phyloP scores from a whole-genome alignment of 805 yeast species.

The Candida stauntonica region DNA sequence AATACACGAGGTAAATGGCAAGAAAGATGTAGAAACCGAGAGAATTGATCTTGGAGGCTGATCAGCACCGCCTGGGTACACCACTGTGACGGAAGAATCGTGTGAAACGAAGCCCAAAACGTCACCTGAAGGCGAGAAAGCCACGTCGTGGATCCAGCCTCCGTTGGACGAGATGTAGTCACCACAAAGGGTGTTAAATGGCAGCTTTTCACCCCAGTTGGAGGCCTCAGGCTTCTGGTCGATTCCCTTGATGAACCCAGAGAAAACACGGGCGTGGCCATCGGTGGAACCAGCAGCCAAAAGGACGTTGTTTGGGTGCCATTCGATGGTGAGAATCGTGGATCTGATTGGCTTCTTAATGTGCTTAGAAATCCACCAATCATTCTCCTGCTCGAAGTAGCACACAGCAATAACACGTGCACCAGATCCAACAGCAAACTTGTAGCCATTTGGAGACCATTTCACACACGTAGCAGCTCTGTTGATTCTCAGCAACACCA shows the following conservation, averaged over 20 bases:
- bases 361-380: constrained; percentile 99
- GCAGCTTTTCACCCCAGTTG: constrained; percentile 92
- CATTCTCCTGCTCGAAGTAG: constrained; percentile 92
- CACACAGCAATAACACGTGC: constrained; percentile 94
- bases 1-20: constrained; percentile 76
- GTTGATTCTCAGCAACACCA: constrained; percentile 87
- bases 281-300: constrained; percentile 91
- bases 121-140: constrained; percentile 77
- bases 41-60: constrained; percentile 58
- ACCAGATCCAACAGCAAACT: constrained; percentile 96
- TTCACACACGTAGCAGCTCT: constrained; percentile 92
- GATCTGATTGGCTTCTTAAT: constrained; percentile 92
- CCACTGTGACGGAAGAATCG: constrained; percentile 77
- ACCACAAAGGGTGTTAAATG: constrained; percentile 88
- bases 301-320: constrained; percentile 93
- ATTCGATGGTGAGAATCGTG: constrained; percentile 73
- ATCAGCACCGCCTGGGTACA: constrained; percentile 69
- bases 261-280: constrained; percentile 85
- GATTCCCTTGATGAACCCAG: constrained; percentile 83
- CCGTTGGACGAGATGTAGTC: constrained; percentile 68
- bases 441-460: constrained; percentile 94
- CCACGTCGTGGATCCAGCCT: constrained; percentile 90
- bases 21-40: constrained; percentile 57
- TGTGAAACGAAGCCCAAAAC: constrained; percentile 79
- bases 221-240: constrained; percentile 79